Conservation (phyloP, 2,329 filamentous ascomycete genomes). For the Fusarium sp. region DNA sequence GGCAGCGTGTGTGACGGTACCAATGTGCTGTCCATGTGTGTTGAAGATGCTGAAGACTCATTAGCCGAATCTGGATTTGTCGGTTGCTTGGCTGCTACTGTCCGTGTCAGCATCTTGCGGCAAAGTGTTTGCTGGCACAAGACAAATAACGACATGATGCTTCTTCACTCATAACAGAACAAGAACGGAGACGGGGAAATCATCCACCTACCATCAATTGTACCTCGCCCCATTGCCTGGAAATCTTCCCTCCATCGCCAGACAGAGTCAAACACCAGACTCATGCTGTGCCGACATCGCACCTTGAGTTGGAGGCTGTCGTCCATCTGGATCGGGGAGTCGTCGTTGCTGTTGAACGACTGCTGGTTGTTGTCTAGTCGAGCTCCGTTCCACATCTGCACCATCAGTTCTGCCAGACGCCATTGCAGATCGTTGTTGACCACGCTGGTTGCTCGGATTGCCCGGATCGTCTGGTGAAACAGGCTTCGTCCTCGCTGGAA, state of each 20-base stretch:
- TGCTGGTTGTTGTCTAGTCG: slow-evolving; percentile 61
- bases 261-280: slow-evolving; percentile 84
- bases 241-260: slow-evolving; percentile 89
- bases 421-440: slow-evolving; percentile 83
- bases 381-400: slow-evolving; percentile 85
- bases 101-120: slow-evolving; percentile 33
- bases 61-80: slow-evolving; percentile 85
- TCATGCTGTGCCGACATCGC: slow-evolving; percentile 87
- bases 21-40: slow-evolving; percentile 70
- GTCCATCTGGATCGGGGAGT: slow-evolving; percentile 65
- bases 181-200: slow-evolving; percentile 21
- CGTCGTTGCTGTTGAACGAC: slow-evolving; percentile 60
- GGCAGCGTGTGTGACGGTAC: slow-evolving; percentile 54
- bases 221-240: slow-evolving; percentile 75
- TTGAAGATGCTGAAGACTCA: slow-evolving; percentile 76
- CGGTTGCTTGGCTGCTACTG: slow-evolving; percentile 79
- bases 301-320: slow-evolving; percentile 83
- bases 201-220: slow-evolving; percentile 72
- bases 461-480: slow-evolving; percentile 76
- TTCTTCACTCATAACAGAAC: slow-evolving; percentile 20
- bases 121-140: slow-evolving; percentile 19
- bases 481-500: slow-evolving; percentile 73
- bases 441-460: slow-evolving; percentile 78
- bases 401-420: slow-evolving; percentile 84
- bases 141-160: slow-evolving; percentile 40